A percentile compares a stretch with the other conserved stretches of the same genome.
phyloP scores from a whole-genome alignment of 768 basidiomycete genomes.

The Nidula microcarpa region DNA sequence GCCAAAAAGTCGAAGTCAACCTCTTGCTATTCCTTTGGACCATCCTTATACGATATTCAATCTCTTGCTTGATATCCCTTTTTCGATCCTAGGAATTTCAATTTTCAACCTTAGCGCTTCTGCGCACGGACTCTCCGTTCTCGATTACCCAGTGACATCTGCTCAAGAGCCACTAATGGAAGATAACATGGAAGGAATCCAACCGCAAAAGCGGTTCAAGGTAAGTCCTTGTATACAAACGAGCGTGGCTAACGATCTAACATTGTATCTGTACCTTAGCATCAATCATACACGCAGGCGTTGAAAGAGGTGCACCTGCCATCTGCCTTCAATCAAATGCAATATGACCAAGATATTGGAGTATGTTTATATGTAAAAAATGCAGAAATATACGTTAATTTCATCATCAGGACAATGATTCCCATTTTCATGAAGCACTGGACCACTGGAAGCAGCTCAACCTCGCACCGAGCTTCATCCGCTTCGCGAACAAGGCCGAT shows the following conservation, averaged over 20 bases:
- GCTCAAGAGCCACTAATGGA: conserved; percentile 2
- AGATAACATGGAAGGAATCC: conserved; percentile 20
- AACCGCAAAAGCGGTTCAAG: conserved; percentile 49
- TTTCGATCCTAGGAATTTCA: background rate
- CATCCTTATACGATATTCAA: background rate
- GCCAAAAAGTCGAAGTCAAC: background rate
- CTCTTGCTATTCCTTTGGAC: background rate
- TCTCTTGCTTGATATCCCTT: background rate
- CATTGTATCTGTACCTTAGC: conserved; percentile 31
- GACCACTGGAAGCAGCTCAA: conserved; percentile 79
- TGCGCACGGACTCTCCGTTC: background rate
- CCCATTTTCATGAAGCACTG: conserved; percentile 74
- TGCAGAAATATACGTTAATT: background rate
- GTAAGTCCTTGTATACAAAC: conserved; percentile 16
- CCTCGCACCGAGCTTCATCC: conserved; percentile 69
- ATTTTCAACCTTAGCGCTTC: background rate
- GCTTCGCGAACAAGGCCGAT: conserved; percentile 61
- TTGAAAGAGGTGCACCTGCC: conserved; percentile 73
- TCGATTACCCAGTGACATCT: background rate
- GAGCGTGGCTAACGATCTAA: background rate
- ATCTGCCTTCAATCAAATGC: conserved; percentile 52
- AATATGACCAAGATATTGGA: conserved; percentile 58
- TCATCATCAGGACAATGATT: conserved; percentile 60
- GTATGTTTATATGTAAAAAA: conserved; percentile 27
- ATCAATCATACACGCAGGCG: conserved; percentile 68